Conservation (phyloP, 148 eudicot genomes). For the Bassia scoparia region DNA sequence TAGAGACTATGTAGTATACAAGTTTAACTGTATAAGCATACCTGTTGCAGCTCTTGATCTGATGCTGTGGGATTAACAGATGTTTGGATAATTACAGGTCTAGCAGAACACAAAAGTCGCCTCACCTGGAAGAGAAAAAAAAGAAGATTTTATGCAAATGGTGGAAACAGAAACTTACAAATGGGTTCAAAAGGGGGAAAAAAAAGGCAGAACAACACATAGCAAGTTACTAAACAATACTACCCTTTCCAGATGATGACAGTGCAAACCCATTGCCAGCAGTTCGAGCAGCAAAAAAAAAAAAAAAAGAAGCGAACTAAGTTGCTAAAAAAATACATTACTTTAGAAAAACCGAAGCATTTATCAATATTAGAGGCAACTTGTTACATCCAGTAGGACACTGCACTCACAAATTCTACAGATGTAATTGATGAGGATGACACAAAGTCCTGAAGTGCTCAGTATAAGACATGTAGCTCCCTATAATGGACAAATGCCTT, state of each 20-base stretch:
- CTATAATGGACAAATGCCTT: not conserved
- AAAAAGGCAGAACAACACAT: too few relatives aligned
- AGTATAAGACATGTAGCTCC: not conserved
- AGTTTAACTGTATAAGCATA: slow-evolving; percentile 29
- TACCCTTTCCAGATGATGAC: not conserved
- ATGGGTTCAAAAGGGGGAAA: not conserved
- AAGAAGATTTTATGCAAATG: slow-evolving; percentile 6
- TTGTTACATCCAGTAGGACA: not conserved
- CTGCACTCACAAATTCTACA: too few relatives aligned
- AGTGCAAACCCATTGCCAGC: not conserved
- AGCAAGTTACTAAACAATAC: too few relatives aligned
- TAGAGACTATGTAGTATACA: not conserved
- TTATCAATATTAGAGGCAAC: not conserved
- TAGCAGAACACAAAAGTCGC: slow-evolving; percentile 85
- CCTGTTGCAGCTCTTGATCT: slow-evolving; percentile 98
- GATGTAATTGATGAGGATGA: not conserved
- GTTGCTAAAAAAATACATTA: not conserved
- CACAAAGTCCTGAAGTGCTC: not conserved
- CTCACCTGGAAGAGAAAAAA: slow-evolving; percentile 53
- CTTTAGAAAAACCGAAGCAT: not conserved
- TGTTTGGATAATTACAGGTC: slow-evolving; percentile 81
- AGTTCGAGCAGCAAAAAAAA: not conserved
- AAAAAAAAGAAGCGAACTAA: not conserved
- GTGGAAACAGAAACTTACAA: slow-evolving; percentile 2
- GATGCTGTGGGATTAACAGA: slow-evolving; percentile 72